Evolutionary conservation across 2,329 filamentous ascomycete genomes (phyloP).

Genomic region (Rosellinia necatrix): DNA sequence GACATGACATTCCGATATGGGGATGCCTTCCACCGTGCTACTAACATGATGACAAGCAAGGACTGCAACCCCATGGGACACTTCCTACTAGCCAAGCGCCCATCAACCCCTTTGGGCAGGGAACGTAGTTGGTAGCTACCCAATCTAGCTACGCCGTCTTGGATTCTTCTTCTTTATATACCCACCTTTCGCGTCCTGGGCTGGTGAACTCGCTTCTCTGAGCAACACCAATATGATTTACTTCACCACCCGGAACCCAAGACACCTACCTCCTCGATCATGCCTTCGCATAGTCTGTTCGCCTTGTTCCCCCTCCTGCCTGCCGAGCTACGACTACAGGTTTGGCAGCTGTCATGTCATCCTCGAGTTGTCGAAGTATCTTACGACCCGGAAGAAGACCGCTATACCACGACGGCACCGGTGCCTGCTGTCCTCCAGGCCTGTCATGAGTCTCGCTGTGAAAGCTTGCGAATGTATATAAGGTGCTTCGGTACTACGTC

Average conservation of each 20-base stretch:
- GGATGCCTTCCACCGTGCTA: slow-evolving; percentile 16
- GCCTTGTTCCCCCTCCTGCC: slow-evolving; percentile 44
- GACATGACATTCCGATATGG: slow-evolving; percentile 11
- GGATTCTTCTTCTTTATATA: slow-evolving; percentile 4
- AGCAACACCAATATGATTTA: not conserved
- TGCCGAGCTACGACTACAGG: slow-evolving; percentile 46
- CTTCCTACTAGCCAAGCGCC: not conserved
- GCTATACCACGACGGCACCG: slow-evolving; percentile 44
- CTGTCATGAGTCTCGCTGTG: slow-evolving; percentile 49
- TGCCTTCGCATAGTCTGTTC: slow-evolving; percentile 35
- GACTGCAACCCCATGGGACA: slow-evolving; percentile 15
- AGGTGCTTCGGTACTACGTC: slow-evolving; percentile 43
- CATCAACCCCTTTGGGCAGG: slow-evolving; percentile 6
- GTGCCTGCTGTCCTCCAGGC: slow-evolving; percentile 49
- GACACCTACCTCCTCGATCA: slow-evolving; percentile 30
- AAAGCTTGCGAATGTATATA: slow-evolving; percentile 47
- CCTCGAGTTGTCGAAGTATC: slow-evolving; percentile 47
- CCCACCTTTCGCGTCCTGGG: not conserved
- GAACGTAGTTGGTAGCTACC: slow-evolving; percentile 7
- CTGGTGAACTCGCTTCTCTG: not conserved
- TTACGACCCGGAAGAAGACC: slow-evolving; percentile 44
- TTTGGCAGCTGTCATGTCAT: slow-evolving; percentile 46
- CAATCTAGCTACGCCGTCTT: slow-evolving; percentile 1
- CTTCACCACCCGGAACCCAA: not conserved
- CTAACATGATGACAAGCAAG: slow-evolving; percentile 11